Conservation (phyloP, 805 yeast species). For the Candida glaebosa region DNA sequence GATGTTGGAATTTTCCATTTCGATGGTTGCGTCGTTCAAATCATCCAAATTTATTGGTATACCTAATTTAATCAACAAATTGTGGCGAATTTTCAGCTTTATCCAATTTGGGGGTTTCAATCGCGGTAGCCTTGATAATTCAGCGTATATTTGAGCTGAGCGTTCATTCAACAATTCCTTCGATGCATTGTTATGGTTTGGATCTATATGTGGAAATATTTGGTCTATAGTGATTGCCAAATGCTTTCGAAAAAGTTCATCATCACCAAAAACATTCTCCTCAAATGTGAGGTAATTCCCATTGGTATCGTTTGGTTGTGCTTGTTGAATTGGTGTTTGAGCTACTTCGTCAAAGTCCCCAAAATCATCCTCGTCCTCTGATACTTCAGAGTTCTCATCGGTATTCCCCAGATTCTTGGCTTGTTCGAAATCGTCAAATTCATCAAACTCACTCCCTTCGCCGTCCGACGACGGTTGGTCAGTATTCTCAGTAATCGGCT, state of each 20-base stretch:
- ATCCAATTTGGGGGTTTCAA: constrained; percentile 67
- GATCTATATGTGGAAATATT: constrained; percentile 7
- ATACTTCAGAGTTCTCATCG: constrained; percentile 7
- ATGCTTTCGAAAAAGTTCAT: constrained; percentile 9
- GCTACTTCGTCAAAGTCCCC: constrained; percentile 21
- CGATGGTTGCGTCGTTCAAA: constrained; percentile 11
- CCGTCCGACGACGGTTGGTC: background rate
- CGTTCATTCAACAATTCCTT: constrained; percentile 24
- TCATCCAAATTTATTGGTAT: constrained; percentile 73
- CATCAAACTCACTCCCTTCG: constrained; percentile 2
- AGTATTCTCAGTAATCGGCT: background rate
- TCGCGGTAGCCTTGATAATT: constrained; percentile 46
- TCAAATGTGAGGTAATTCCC: constrained; percentile 7
- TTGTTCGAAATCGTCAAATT: constrained; percentile 11
- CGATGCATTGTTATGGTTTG: background rate
- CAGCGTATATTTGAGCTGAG: constrained; percentile 40
- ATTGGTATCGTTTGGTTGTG: background rate
- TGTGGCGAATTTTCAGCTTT: constrained; percentile 60
- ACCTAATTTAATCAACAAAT: constrained; percentile 60
- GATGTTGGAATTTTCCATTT: background rate
- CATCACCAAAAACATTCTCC: constrained; percentile 13
- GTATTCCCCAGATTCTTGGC: background rate
- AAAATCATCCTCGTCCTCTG: constrained; percentile 16
- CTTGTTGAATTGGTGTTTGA: constrained; percentile 12
- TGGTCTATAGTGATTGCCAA: constrained; percentile 11